phyloP scores from a whole-genome alignment of 345 rosid genomes.

The Citrus inodora region DNA sequence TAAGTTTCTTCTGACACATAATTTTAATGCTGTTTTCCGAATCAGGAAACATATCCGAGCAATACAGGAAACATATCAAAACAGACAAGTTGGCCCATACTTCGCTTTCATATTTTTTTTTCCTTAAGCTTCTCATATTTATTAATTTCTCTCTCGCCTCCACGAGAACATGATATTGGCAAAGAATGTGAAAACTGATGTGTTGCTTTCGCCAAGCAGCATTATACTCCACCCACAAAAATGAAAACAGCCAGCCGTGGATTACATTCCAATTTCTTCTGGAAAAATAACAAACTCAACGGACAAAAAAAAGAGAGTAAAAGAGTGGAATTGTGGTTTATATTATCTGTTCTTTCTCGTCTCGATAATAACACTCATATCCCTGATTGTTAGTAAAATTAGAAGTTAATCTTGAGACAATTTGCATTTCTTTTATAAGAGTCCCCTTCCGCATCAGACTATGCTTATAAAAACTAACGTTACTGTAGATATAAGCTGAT shows the following conservation, averaged over 20 bases:
- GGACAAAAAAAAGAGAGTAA: neutral
- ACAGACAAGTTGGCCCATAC: neutral
- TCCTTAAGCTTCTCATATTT: neutral
- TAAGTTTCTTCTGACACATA: neutral
- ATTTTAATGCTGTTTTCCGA: neutral
- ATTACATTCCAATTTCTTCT: neutral
- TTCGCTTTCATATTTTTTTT: neutral
- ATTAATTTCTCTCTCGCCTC: neutral
- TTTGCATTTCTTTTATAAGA: too few relatives aligned
- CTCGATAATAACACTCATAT: neutral
- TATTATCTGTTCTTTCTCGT: neutral
- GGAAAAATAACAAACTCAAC: neutral
- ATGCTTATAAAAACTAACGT: too few relatives aligned
- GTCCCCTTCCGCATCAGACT: too few relatives aligned
- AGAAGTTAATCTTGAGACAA: neutral
- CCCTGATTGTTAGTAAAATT: neutral
- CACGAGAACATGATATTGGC: neutral
- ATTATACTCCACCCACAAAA: neutral
- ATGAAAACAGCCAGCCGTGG: neutral
- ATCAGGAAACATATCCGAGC: conserved; percentile 7
- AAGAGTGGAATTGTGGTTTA: neutral
- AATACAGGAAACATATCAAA: neutral
- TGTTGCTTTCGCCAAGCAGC: neutral
- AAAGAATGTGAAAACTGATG: conserved; percentile 2
- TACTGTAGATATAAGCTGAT: neutral